A percentile compares a stretch with the other conserved stretches of the same genome.
Conservation (phyloP, 73 alveolate genomes). For the Paramecium tetraurelia region DNA sequence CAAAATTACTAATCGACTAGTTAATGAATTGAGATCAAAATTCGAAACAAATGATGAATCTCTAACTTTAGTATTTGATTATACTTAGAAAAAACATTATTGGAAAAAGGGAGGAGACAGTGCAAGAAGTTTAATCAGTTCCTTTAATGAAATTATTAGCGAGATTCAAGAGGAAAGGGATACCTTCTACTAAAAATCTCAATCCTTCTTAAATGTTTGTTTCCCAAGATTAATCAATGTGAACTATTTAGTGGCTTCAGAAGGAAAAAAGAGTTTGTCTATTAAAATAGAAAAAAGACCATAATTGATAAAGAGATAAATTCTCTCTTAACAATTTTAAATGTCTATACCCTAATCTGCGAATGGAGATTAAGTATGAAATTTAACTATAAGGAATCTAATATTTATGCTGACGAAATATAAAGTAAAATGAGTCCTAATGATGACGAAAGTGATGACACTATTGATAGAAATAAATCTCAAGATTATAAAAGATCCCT, state of each 20-base stretch:
- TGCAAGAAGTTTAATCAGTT: background rate
- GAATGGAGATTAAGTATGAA: conserved; percentile 27
- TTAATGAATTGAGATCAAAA: background rate
- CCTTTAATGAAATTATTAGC: background rate
- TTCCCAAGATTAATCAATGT: background rate
- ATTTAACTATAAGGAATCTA: conserved; percentile 8
- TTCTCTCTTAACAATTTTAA: background rate
- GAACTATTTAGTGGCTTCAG: background rate
- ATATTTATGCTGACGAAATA: conserved; percentile 24
- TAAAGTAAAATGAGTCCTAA: background rate
- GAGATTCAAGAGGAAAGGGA: background rate
- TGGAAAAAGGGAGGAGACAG: conserved; percentile 9
- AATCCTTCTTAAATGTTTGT: conserved; percentile 21
- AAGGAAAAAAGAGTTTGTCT: background rate
- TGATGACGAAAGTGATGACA: background rate
- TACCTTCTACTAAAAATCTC: background rate
- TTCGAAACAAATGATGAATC: background rate
- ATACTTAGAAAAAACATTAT: background rate
- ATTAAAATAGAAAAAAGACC: conserved; percentile 1
- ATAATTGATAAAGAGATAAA: background rate
- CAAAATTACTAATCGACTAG: background rate
- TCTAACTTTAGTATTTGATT: background rate
- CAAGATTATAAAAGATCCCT: background rate
- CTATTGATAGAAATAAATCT: background rate
- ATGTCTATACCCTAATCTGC: conserved; percentile 33